Evolutionary conservation across 208 protist genomes (phyloP), one percentile per base, ranked within the genome.

Genomic region (Leishmania aethiopica): DNA sequence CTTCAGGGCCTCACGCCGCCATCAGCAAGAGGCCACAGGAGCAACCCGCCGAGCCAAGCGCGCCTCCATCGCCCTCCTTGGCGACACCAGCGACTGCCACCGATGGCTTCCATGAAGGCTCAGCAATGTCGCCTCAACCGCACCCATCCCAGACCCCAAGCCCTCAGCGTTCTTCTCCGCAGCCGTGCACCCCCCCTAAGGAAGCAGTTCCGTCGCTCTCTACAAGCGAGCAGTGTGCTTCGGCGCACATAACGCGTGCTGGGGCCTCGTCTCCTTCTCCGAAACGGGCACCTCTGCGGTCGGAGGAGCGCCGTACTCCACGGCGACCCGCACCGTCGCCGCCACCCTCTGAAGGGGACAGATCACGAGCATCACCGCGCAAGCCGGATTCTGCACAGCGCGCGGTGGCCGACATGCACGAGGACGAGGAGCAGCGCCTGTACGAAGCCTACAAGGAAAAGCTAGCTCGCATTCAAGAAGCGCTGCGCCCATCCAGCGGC

Each of bases 381-480:
- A 74, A 28, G 6, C 37, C 25, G 5, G 17, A 51, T 37, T 3
- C 40, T 55, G 25, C n/a, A 25, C 70, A 55, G 35, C 28, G 70
- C 0, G 45, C 51, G 70, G 40, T 17, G 22, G 7, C 42, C 45
- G 28, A 51, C 40, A 22, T 51, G 3, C 70, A 71, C 19, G 78
- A 51, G 42, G 70, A 81, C 11, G 77, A 82, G 57, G 75, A 86
- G 74, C 60, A 83, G 74, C 60, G 75, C 3, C 51, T 83, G 40
- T 86, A 83, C 67, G 79, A 77, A 1, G 75, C 67, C 66, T 83
- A 83, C 72, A 67, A 55, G 57, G 74, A 70, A 32, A 86, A 79
- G 59, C 59, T 86, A 11, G 78, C 73, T n/a, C 78, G 78, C 47
- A 86, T 86, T 51, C 83, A 83, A 35, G 37, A 86, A 19, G 83